These are phyloP conservation scores for Pinus tabuliformis DNA, from an alignment of 75 land plant species.

Conservation along the genomic window DNA sequence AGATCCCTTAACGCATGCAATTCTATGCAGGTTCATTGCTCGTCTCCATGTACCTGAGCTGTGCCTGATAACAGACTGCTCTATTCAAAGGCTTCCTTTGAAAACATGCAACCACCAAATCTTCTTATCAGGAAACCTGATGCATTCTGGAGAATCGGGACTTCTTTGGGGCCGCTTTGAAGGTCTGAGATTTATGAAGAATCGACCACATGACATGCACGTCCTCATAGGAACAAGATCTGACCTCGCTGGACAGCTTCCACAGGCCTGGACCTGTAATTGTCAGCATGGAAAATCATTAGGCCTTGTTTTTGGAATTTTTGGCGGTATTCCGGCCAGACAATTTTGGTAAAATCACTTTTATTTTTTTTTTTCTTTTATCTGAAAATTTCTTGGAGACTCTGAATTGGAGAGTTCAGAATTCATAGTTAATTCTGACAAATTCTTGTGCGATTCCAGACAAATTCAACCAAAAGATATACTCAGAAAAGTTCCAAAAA, in stretches of 20 bases:
- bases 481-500: too few relatives aligned
- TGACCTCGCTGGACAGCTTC: slow-evolving; percentile 18
- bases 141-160: neutral
- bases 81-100: neutral
- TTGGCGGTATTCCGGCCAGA: too few relatives aligned
- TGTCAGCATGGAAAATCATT: neutral
- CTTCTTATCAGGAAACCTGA: neutral
- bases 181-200: slow-evolving; percentile 13
- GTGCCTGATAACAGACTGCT: neutral
- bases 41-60: neutral
- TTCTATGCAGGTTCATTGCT: neutral
- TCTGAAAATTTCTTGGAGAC: too few relatives aligned
- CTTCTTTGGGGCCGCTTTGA: neutral
- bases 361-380: too few relatives aligned
- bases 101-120: neutral
- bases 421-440: too few relatives aligned
- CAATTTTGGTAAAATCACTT: too few relatives aligned
- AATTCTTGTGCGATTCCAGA: too few relatives aligned
- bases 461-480: too few relatives aligned
- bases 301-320: too few relatives aligned
- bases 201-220: slow-evolving; percentile 35
- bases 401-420: too few relatives aligned
- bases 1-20: neutral
- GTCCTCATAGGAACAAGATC: too few relatives aligned
- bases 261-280: slow-evolving; percentile 24